Conservation (phyloP, 345 rosid genomes). For the Populus davidiana region DNA sequence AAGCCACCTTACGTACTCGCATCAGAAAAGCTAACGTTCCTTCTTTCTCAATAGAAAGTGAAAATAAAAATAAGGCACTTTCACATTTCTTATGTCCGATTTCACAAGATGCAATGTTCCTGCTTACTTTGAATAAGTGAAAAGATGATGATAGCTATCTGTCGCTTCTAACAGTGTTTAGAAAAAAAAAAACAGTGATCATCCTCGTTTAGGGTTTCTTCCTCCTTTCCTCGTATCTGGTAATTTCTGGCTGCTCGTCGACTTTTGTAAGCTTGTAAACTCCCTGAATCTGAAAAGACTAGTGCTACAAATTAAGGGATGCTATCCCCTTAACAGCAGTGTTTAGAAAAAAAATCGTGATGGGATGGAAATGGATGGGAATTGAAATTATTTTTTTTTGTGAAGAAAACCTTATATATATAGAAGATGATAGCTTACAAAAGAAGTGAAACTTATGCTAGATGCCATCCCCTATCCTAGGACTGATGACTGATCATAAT, state of each 20-base stretch:
- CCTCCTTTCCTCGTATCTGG: neutral
- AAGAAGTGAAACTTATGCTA: too few species aligned
- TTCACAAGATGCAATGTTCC: neutral
- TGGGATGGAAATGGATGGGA: too few species aligned
- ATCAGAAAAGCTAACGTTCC: neutral
- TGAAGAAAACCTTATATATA: too few species aligned
- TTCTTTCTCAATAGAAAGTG: neutral
- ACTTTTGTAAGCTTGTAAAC: neutral
- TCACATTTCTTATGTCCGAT: neutral
- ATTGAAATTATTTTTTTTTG: slow-evolving; percentile 1
- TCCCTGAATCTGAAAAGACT: neutral
- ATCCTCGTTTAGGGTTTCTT: neutral
- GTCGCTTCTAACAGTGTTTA: neutral
- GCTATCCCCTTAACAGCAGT: neutral
- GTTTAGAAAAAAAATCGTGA: neutral
- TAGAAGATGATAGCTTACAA: too few species aligned
- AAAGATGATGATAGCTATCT: neutral
- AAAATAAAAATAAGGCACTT: neutral
- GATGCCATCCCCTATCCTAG: too few species aligned
- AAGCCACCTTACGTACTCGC: neutral
- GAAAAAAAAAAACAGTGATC: neutral
- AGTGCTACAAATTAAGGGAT: neutral
- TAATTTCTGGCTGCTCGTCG: neutral
- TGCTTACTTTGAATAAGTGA: neutral
- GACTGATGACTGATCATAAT: too few species aligned